Evolutionary conservation across 164 flowering plant genomes (phyloP).

Genomic region (Tetrastigma voinierianum): DNA sequence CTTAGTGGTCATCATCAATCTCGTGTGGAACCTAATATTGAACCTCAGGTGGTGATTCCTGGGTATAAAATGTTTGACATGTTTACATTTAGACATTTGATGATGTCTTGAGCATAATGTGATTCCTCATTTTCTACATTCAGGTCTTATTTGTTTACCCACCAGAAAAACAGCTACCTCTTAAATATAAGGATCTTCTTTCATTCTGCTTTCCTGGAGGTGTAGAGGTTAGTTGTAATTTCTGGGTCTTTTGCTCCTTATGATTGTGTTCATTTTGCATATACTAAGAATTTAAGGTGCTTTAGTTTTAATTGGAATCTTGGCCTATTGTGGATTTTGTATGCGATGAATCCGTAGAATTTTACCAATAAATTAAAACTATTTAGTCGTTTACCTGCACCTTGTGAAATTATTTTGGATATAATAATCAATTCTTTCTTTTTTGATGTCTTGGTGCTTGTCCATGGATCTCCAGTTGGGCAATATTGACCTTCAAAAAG

Average conservation of each 20-base stretch:
- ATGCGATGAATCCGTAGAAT: not conserved
- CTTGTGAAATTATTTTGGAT: not conserved
- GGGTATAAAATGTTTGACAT: not conserved
- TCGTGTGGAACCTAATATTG: slow-evolving; percentile 75
- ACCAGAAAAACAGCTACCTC: slow-evolving; percentile 88
- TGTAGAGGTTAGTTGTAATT: slow-evolving; percentile 60
- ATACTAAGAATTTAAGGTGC: not conserved
- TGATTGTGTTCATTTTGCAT: not conserved
- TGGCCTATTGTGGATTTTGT: not conserved
- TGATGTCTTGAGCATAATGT: slow-evolving; percentile 1
- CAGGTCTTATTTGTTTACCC: slow-evolving; percentile 98
- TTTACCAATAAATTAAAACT: not conserved
- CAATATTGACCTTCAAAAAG: not conserved
- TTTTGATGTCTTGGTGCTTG: not conserved
- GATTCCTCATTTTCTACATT: slow-evolving; percentile 15
- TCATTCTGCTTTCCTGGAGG: slow-evolving; percentile 99
- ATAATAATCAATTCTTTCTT: not conserved
- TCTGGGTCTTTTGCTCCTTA: not conserved
- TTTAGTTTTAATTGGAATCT: not conserved
- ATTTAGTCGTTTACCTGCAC: not conserved
- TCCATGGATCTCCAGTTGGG: not conserved
- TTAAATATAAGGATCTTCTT: slow-evolving; percentile 87
- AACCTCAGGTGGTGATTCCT: slow-evolving; percentile 76
- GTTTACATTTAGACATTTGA: slow-evolving; percentile 1
- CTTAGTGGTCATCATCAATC: slow-evolving; percentile 54